A percentile compares a stretch with the other conserved stretches of the same genome.
phyloP scores from a whole-genome alignment of 73 alveolate species.

The Paramecium tetraurelia region DNA sequence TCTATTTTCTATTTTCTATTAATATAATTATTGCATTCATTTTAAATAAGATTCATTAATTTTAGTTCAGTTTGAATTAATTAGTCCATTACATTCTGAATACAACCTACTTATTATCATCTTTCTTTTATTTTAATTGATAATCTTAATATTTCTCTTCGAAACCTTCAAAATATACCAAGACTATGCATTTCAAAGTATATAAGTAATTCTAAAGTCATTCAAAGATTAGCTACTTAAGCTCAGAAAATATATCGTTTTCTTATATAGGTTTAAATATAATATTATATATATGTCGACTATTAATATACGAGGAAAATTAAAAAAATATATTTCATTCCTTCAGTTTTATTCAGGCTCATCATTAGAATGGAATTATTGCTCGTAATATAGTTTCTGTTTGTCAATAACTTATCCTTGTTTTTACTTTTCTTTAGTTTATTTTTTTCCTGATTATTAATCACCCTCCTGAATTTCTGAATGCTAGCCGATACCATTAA shows the following conservation, averaged over 20 bases:
- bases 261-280: not conserved
- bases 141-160: too few relatives aligned
- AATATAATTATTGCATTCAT: too few relatives aligned
- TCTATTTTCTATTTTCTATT: too few relatives aligned
- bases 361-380: not conserved
- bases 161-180: too few relatives aligned
- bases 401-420: not conserved
- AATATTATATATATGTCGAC: not conserved
- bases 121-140: too few relatives aligned
- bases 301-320: not conserved
- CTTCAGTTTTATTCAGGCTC: not conserved
- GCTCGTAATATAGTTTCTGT: not conserved
- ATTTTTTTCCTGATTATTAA: not conserved
- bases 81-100: too few relatives aligned
- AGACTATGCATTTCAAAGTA: too few relatives aligned
- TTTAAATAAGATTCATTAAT: too few relatives aligned
- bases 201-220: too few relatives aligned
- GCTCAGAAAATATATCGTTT: not conserved
- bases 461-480: not conserved
- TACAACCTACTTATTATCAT: too few relatives aligned
- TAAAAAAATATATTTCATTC: not conserved
- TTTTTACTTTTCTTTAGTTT: not conserved
- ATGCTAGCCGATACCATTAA: not conserved
- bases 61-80: too few relatives aligned
- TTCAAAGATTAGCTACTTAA: too few relatives aligned